These are phyloP conservation scores for Oenanthe javanica DNA, from an alignment of 140 eudicot genomes.

Conservation along the genomic window DNA sequence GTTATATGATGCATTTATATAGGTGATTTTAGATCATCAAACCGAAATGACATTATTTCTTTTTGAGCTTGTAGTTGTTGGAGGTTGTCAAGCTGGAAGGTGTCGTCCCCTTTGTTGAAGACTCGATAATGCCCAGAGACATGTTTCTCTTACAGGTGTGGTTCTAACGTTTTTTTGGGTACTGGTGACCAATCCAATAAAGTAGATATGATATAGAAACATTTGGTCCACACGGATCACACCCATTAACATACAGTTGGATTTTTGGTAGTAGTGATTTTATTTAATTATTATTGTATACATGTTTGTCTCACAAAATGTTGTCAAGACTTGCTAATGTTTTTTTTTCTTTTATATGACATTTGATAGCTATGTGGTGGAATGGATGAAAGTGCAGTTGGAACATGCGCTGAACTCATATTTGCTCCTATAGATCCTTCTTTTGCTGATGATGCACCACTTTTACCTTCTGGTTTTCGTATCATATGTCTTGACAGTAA, in stretches of 20 bases:
- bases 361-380: constrained; percentile 60
- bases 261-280: neutral
- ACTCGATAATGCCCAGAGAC: constrained; percentile 67
- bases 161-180: neutral
- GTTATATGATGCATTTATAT: neutral
- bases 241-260: neutral
- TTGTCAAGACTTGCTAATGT: neutral
- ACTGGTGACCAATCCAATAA: neutral
- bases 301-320: neutral
- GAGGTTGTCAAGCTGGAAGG: constrained; percentile 81
- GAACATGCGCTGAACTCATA: constrained; percentile 78
- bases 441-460: constrained; percentile 81
- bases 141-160: constrained; percentile 78
- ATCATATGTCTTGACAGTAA: constrained; percentile 65
- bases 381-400: constrained; percentile 75
- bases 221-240: neutral
- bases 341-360: neutral
- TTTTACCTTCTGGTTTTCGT: constrained; percentile 84
- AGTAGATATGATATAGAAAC: neutral
- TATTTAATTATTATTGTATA: neutral
- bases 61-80: constrained; percentile 44
- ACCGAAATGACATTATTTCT: neutral
- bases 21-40: neutral
- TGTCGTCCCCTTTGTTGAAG: constrained; percentile 50
- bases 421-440: constrained; percentile 90